Evolutionary conservation across 495 filamentous ascomycete genomes (phyloP).

Genomic region (Glonium stellatum): DNA sequence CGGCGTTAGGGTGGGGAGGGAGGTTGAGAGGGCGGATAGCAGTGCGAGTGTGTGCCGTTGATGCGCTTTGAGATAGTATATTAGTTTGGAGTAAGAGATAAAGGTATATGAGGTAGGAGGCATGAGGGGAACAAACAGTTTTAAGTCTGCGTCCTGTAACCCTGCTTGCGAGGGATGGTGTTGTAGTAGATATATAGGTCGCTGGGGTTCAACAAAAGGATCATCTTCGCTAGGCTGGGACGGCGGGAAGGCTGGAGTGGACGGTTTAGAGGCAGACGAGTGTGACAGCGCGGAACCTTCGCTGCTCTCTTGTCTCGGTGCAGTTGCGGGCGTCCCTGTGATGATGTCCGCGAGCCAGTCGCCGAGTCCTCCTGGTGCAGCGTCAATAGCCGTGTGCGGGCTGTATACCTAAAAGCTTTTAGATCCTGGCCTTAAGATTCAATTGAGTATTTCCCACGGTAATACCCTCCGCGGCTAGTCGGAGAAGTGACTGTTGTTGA

Average conservation of each 20-base stretch:
- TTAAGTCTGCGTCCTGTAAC: conserved; percentile 26
- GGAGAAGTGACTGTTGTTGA: conserved; percentile 77
- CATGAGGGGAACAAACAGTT: conserved; percentile 19
- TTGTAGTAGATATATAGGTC: conserved; percentile 35
- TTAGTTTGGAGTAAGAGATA: not conserved
- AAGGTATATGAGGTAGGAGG: conserved; percentile 4
- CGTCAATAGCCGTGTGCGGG: conserved; percentile 91
- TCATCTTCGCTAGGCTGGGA: conserved; percentile 13
- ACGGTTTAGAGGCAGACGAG: conserved; percentile 24
- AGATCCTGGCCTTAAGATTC: not conserved
- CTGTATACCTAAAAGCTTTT: conserved; percentile 57
- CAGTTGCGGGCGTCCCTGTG: conserved; percentile 41
- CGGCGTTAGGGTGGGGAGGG: conserved; percentile 58
- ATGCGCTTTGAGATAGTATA: conserved; percentile 6
- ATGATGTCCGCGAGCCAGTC: conserved; percentile 94
- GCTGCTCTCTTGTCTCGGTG: conserved; percentile 24
- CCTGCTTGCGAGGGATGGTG: conserved; percentile 34
- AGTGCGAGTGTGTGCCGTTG: conserved; percentile 42
- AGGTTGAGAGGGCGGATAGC: conserved; percentile 48
- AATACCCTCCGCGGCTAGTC: conserved; percentile 79
- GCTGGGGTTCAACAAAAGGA: conserved; percentile 24
- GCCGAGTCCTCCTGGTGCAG: conserved; percentile 75
- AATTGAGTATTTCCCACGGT: conserved; percentile 44
- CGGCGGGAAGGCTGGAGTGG: not conserved
- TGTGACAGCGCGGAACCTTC: conserved; percentile 35